Conservation (phyloP, 805 yeast species). For the Candida fluviatilis region DNA sequence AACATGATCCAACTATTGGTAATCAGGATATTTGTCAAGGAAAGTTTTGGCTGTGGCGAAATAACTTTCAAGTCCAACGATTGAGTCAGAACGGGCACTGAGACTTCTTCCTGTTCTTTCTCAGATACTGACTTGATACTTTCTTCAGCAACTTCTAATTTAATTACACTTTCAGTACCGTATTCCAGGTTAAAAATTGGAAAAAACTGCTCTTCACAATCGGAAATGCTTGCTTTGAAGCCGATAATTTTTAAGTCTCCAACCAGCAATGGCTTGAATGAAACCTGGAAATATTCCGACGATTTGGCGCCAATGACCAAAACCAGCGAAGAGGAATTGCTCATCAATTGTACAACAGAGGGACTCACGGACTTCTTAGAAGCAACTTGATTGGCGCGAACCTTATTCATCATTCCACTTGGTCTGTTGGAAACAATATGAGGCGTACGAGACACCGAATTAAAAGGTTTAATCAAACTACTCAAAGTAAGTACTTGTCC, state of each 20-base stretch:
- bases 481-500: slow-evolving; percentile 26
- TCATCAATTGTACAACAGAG: neutral
- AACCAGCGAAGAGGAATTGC: slow-evolving; percentile 1
- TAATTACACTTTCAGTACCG: slow-evolving; percentile 7
- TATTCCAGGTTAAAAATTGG: slow-evolving; percentile 30
- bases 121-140: too few relatives aligned
- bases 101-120: too few relatives aligned
- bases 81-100: slow-evolving; percentile 5
- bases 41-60: slow-evolving; percentile 58
- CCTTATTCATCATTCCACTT: neutral
- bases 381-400: neutral
- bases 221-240: slow-evolving; percentile 45
- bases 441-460: neutral
- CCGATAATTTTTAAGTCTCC: slow-evolving; percentile 52
- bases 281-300: slow-evolving; percentile 34
- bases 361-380: neutral
- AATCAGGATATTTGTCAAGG: slow-evolving; percentile 47
- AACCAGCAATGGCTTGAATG: slow-evolving; percentile 43
- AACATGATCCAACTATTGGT: slow-evolving; percentile 69
- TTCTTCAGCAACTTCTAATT: neutral
- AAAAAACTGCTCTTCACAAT: slow-evolving; percentile 47
- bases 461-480: slow-evolving; percentile 8
- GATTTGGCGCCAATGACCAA: slow-evolving; percentile 26
- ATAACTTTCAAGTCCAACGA: slow-evolving; percentile 27
- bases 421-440: neutral